phyloP scores from a whole-genome alignment of 2,329 filamentous ascomycete species.

The Penicillium sp. region DNA sequence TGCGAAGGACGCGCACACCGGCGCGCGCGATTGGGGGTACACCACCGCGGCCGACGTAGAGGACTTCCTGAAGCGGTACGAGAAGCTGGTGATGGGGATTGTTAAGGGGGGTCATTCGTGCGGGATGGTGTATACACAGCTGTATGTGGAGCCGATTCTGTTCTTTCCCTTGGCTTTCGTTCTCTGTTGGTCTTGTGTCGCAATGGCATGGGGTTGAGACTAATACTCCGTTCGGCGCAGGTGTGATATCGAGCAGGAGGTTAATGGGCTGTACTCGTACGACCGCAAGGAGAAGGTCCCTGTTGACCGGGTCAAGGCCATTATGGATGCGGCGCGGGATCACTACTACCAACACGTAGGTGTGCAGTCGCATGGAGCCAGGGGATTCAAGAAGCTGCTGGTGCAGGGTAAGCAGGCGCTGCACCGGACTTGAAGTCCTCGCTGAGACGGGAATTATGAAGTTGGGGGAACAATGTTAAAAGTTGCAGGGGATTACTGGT shows the following conservation, averaged over 20 bases:
- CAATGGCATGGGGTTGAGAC: too few relatives aligned
- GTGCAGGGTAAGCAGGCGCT: conserved; percentile 14
- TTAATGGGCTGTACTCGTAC: conserved; percentile 64
- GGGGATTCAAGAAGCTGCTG: conserved; percentile 20
- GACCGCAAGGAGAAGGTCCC: conserved; percentile 61
- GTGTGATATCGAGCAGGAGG: conserved; percentile 64
- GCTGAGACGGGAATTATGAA: too few relatives aligned
- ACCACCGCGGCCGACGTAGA: conserved; percentile 61
- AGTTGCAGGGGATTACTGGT: too few relatives aligned
- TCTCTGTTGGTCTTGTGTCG: background rate
- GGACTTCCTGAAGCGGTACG: conserved; percentile 59
- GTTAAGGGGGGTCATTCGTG: conserved; percentile 57
- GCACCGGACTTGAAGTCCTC: conserved; percentile 7
- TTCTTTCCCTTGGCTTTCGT: background rate
- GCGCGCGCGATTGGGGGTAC: conserved; percentile 63
- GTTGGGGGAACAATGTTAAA: too few relatives aligned
- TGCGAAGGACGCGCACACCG: conserved; percentile 38
- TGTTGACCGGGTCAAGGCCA: conserved; percentile 54
- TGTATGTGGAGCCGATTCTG: conserved; percentile 45
- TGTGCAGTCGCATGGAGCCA: conserved; percentile 15
- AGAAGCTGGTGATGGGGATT: conserved; percentile 58
- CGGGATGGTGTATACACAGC: conserved; percentile 65
- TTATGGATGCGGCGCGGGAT: conserved; percentile 55
- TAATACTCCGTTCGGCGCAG: too few relatives aligned
- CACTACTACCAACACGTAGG: conserved; percentile 43